Conservation (phyloP, 352 stramenopile genomes). For the Phytophthora pisi region DNA sequence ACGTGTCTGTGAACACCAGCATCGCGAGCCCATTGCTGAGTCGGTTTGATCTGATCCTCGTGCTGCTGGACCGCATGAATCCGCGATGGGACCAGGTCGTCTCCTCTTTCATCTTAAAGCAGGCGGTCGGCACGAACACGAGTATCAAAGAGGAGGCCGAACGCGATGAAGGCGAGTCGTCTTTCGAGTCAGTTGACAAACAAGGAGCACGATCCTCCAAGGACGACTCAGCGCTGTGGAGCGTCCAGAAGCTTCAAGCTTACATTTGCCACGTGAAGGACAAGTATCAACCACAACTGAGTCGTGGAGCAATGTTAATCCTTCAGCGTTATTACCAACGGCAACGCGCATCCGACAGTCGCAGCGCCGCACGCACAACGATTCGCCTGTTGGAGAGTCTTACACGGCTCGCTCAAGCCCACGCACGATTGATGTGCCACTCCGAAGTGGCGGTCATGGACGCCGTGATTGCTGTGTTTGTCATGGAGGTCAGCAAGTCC, state of each 20-base stretch:
- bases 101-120: constrained; percentile 94
- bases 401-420: constrained; percentile 91
- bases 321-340: constrained; percentile 93
- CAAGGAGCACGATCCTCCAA: constrained; percentile 9
- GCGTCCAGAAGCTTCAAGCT: constrained; percentile 89
- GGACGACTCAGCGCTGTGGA: constrained; percentile 58
- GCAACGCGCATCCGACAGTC: constrained; percentile 66
- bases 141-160: constrained; percentile 36
- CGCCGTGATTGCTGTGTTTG: constrained; percentile 76
- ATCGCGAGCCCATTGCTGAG: constrained; percentile 96
- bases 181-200: constrained; percentile 18
- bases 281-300: constrained; percentile 86
- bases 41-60: constrained; percentile 97
- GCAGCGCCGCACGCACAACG: constrained; percentile 85
- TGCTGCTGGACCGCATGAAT: constrained; percentile 92
- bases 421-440: constrained; percentile 88
- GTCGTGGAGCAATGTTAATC: constrained; percentile 79
- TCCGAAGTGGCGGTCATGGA: constrained; percentile 73
- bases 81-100: constrained; percentile 93
- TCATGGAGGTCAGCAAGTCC: constrained; percentile 81
- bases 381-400: constrained; percentile 95
- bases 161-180: constrained; percentile 23
- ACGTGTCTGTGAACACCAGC: constrained; percentile 95
- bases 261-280: constrained; percentile 94
- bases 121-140: constrained; percentile 55